phyloP scores from a whole-genome alignment of 306 rosid species.

The Herpetospermum pedunculosum region DNA sequence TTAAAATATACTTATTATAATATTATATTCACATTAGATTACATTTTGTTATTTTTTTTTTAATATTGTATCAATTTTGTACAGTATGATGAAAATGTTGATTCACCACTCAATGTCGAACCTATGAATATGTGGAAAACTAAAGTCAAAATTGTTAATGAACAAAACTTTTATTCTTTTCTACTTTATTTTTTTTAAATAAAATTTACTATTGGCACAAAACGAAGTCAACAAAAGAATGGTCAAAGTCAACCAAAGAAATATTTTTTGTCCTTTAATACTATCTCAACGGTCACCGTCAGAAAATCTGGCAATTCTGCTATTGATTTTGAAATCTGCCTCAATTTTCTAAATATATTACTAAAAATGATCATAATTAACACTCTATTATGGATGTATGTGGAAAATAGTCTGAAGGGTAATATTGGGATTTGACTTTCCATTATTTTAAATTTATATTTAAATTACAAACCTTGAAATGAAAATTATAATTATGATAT shows the following conservation, averaged over 20 bases:
- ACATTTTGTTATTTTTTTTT: too few relatives aligned
- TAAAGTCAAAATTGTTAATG: too few relatives aligned
- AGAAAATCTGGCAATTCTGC: neutral
- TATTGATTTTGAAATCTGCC: neutral
- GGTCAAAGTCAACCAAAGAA: neutral
- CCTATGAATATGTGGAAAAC: too few relatives aligned
- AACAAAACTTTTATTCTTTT: too few relatives aligned
- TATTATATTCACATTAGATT: too few relatives aligned
- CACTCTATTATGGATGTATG: neutral
- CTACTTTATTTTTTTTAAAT: too few relatives aligned
- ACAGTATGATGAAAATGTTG: too few relatives aligned
- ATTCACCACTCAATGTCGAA: too few relatives aligned
- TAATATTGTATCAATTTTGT: too few relatives aligned
- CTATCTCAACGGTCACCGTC: neutral
- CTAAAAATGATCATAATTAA: neutral
- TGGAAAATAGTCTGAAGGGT: neutral
- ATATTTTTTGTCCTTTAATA: neutral
- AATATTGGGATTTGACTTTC: neutral
- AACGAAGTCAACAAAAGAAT: neutral
- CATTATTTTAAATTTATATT: neutral
- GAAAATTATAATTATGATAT: neutral
- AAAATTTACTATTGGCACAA: too few relatives aligned
- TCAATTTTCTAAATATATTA: neutral
- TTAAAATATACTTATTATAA: too few relatives aligned
- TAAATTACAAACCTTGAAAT: neutral